A percentile compares a stretch with the other conserved stretches of the same genome.
phyloP scores from a whole-genome alignment of 192 early-diverging fungal genomes.

The Coemansia guatemalensis region DNA sequence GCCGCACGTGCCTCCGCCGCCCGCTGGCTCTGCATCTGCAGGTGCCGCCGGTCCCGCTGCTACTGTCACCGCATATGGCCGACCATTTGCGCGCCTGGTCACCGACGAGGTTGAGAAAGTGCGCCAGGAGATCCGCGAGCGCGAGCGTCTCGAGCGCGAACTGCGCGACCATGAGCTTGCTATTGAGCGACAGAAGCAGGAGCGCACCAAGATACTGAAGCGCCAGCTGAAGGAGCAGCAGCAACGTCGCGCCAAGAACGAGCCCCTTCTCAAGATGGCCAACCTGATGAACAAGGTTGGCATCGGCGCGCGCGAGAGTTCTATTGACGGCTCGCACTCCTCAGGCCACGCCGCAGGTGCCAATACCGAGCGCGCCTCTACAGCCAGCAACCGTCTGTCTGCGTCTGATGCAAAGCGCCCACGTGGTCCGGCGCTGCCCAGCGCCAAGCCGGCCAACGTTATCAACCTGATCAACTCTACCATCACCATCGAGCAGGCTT shows the following conservation, averaged over 20 bases:
- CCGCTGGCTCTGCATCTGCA: constrained; percentile 5
- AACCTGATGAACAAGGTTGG: constrained; percentile 54
- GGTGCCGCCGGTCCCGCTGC: constrained; percentile 1
- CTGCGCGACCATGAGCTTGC: constrained; percentile 57
- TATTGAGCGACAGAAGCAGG: constrained; percentile 50
- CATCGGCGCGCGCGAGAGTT: constrained; percentile 33
- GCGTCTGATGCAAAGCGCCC: constrained; percentile 37
- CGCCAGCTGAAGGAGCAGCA: constrained; percentile 56
- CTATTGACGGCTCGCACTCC: constrained; percentile 17
- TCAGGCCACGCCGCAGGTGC: neutral
- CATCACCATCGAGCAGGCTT: constrained; percentile 63
- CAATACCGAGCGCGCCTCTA: no score
- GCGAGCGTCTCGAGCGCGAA: constrained; percentile 63
- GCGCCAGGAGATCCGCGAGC: constrained; percentile 66
- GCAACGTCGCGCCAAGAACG: constrained; percentile 57
- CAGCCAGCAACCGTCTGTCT: constrained; percentile 22
- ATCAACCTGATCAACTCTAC: constrained; percentile 78
- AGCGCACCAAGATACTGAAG: constrained; percentile 56
- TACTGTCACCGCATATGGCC: constrained; percentile 11
- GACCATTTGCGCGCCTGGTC: constrained; percentile 55
- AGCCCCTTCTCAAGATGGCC: constrained; percentile 57
- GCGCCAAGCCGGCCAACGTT: constrained; percentile 64
- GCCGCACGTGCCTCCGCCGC: constrained; percentile 9
- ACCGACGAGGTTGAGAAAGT: constrained; percentile 63
- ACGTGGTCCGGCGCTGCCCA: constrained; percentile 49